phyloP scores from a whole-genome alignment of 768 basidiomycete genomes.

The Tylopilus balloui region DNA sequence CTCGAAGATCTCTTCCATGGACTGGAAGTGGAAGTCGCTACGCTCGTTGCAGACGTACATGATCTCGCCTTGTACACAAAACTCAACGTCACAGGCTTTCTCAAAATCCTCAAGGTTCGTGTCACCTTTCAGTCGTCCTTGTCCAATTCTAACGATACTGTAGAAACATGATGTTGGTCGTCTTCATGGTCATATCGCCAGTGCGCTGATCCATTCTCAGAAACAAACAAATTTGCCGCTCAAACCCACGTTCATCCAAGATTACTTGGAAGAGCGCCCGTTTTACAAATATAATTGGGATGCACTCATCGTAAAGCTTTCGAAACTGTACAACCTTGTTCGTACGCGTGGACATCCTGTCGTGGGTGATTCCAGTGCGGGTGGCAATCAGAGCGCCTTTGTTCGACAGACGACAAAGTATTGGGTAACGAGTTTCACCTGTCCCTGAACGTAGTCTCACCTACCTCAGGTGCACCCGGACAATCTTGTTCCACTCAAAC shows the following conservation, averaged over 20 bases:
- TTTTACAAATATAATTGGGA: constrained; percentile 99
- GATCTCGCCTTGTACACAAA: constrained; percentile 93
- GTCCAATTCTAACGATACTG: constrained; percentile 5
- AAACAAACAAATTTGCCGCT: constrained; percentile 87
- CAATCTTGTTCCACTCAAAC: constrained; percentile 88
- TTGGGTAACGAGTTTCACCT: constrained; percentile 60
- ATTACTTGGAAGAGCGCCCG: constrained; percentile 89
- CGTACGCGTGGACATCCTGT: constrained; percentile 93
- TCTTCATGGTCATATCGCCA: background rate
- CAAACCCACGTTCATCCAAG: constrained; percentile 84
- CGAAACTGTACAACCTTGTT: constrained; percentile 91
- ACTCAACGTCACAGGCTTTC: constrained; percentile 96
- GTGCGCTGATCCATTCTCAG: constrained; percentile 38
- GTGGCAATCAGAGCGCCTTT: constrained; percentile 94
- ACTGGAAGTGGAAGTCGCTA: constrained; percentile 92
- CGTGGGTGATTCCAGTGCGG: constrained; percentile 89
- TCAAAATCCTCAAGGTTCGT: constrained; percentile 91
- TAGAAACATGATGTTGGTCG: constrained; percentile 87
- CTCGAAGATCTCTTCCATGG: constrained; percentile 78
- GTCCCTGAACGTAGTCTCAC: constrained; percentile 3
- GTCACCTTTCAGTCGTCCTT: background rate
- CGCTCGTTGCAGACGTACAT: constrained; percentile 88
- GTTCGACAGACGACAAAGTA: constrained; percentile 99
- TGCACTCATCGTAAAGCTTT: constrained; percentile 91
- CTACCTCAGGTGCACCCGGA: constrained; percentile 71